Conservation (phyloP, 1,284 basidiomycete genomes). For the Fomes fomentarius region DNA sequence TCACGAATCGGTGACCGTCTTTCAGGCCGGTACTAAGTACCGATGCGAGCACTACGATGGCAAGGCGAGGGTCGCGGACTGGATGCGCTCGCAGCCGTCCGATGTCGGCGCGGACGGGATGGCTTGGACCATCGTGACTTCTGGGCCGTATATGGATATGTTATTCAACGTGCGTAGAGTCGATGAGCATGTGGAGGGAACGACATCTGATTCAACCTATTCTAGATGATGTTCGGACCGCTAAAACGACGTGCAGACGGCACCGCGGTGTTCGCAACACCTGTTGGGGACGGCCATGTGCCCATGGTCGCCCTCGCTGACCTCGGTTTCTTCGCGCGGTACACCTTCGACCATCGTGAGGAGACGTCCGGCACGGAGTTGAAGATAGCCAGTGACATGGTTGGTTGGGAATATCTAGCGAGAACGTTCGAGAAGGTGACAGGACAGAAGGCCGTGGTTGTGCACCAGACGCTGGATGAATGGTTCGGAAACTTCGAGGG, state of each 20-base stretch:
- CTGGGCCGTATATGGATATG: slow-evolving; percentile 40
- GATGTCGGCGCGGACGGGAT: slow-evolving; percentile 26
- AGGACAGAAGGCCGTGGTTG: slow-evolving; percentile 42
- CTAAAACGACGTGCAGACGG: slow-evolving; percentile 33
- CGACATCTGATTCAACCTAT: not conserved
- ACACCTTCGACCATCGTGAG: slow-evolving; percentile 46
- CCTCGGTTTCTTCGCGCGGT: slow-evolving; percentile 39
- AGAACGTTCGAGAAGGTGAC: slow-evolving; percentile 48
- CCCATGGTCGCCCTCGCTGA: slow-evolving; percentile 38
- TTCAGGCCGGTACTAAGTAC: slow-evolving; percentile 39
- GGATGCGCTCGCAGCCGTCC: slow-evolving; percentile 45
- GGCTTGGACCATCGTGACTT: slow-evolving; percentile 35
- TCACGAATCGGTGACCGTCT: not conserved
- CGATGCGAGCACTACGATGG: slow-evolving; percentile 34
- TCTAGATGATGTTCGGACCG: slow-evolving; percentile 33
- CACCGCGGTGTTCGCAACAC: slow-evolving; percentile 32
- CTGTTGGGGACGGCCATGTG: slow-evolving; percentile 31
- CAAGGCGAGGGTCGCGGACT: slow-evolving; percentile 49
- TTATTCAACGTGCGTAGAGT: slow-evolving; percentile 30
- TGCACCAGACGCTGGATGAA: slow-evolving; percentile 42
- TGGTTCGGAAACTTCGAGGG: slow-evolving; percentile 41
- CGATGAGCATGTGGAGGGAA: not conserved
- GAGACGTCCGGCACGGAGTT: slow-evolving; percentile 45
- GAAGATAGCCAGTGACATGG: slow-evolving; percentile 46
- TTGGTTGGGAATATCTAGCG: slow-evolving; percentile 47